A percentile compares a stretch with the other conserved stretches of the same genome.
Conservation (phyloP, 352 stramenopile species). For the Pythium volutum region DNA sequence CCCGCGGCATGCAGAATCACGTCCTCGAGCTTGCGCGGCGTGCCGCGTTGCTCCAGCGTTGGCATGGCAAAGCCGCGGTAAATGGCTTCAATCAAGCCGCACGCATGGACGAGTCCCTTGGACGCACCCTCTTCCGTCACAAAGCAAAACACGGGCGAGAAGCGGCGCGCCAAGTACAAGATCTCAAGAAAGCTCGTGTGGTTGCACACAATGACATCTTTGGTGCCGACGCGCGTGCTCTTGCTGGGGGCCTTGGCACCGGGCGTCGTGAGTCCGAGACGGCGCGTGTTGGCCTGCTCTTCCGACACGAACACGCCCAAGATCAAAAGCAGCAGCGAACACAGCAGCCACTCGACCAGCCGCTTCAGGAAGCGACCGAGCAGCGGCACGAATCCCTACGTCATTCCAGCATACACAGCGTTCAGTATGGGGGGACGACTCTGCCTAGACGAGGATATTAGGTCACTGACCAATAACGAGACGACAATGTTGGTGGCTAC, state of each 20-base stretch:
- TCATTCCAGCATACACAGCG: background rate
- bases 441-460: background rate
- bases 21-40: conserved; percentile 58
- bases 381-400: conserved; percentile 59
- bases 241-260: conserved; percentile 36
- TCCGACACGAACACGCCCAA: conserved; percentile 66
- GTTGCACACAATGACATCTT: conserved; percentile 80
- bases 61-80: conserved; percentile 53
- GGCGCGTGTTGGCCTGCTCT: conserved; percentile 67
- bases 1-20: conserved; percentile 56
- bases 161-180: conserved; percentile 70
- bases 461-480: conserved; percentile 35
- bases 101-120: conserved; percentile 62
- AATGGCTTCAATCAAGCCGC: conserved; percentile 61
- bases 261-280: conserved; percentile 54
- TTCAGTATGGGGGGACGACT: background rate
- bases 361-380: conserved; percentile 68
- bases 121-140: conserved; percentile 44
- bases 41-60: background rate
- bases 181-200: conserved; percentile 81
- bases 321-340: conserved; percentile 58
- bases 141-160: conserved; percentile 79
- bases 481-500: conserved; percentile 47
- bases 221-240: conserved; percentile 35
- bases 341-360: conserved; percentile 67